These are phyloP conservation scores for Dothistroma septosporum DNA, from an alignment of 2,329 filamentous ascomycete genomes.

Conservation along the genomic window DNA sequence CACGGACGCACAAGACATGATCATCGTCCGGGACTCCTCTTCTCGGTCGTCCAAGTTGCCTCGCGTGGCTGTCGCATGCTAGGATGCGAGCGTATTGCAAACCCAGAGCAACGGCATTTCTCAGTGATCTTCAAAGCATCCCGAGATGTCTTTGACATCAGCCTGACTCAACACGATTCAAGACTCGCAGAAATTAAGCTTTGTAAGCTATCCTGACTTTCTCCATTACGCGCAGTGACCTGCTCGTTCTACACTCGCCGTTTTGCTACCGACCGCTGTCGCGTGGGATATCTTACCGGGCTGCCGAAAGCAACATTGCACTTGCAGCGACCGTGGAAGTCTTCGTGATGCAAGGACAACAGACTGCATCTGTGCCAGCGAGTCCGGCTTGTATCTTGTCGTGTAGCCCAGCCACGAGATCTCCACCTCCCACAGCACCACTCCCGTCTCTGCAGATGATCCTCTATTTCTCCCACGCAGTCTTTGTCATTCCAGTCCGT, in stretches of 20 bases:
- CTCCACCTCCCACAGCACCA: neutral
- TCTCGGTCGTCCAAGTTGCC: no score
- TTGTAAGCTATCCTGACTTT: neutral
- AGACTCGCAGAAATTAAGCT: neutral
- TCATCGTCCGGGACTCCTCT: no score
- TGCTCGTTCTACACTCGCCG: neutral
- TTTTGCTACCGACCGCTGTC: neutral
- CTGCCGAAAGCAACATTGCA: neutral
- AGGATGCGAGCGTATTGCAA: no score
- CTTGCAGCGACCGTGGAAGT: neutral
- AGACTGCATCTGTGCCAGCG: no score
- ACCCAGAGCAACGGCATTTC: neutral
- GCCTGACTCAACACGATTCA: neutral
- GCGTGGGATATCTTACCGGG: neutral
- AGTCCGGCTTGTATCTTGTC: no score
- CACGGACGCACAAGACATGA: no score
- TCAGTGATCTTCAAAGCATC: neutral
- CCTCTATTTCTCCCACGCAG: neutral
- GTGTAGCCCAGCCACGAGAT: no score
- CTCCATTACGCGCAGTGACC: neutral
- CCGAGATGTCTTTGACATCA: neutral
- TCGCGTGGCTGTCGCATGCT: no score
- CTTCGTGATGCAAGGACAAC: no score
- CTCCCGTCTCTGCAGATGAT: no score
- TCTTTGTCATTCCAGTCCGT: neutral